Base-by-base conservation (phyloP, 768 basidiomycete species). In the Calocybe gangraenosa region DNA sequence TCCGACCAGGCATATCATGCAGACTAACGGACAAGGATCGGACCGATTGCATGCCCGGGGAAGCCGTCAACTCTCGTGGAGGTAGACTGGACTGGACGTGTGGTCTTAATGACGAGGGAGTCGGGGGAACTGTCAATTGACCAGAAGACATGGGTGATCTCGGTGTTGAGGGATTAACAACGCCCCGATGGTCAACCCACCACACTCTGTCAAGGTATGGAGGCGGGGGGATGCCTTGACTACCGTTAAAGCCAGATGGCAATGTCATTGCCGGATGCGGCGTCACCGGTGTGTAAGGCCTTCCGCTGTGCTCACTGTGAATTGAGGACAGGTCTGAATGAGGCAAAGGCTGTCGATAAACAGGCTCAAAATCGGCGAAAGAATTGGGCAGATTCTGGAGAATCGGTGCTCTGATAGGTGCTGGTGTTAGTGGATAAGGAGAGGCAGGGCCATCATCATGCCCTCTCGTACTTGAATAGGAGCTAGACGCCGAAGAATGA, bases 11-110 rank as follows among this genome's bases (percentile, higher is more conserved):
- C 8, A 18, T 36, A 33, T 40, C 20, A 21, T 51, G 49, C 18
- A 53, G 19, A 25, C 53, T 55, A 13, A 51, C 49, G 30, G 47
- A 22, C 46, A 51, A 38, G 15, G 51, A 57, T 42, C 39, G 50
- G 14, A 56, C 35, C 3, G 52, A 53, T 15, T 44, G 42, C 11
- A 41, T 38, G n/a, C 48, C 49, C 11, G 49, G 50, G 7, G 55
- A 51, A 4, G 52, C 28, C 20, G 46, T 40, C 15, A 19, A 20
- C 20, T 28, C 31, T 8, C 47, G 49, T 2, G 45, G 30, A 7
- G 42, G 50, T 6, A 37, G 22, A n/a, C 35, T 43, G 19, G 42
- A n/a, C 18, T 38, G 43, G n/a, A 41, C 37, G 7, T 30, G 18
- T 4, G 49, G 40, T 19, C 44, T 45, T 28, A 50, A 22, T 10